Percentiles rank a stretch among this genome's conserved stretches.
These are phyloP conservation scores for Globisporangium barbulae DNA, from an alignment of 352 stramenopile species.

Conservation along the genomic window DNA sequence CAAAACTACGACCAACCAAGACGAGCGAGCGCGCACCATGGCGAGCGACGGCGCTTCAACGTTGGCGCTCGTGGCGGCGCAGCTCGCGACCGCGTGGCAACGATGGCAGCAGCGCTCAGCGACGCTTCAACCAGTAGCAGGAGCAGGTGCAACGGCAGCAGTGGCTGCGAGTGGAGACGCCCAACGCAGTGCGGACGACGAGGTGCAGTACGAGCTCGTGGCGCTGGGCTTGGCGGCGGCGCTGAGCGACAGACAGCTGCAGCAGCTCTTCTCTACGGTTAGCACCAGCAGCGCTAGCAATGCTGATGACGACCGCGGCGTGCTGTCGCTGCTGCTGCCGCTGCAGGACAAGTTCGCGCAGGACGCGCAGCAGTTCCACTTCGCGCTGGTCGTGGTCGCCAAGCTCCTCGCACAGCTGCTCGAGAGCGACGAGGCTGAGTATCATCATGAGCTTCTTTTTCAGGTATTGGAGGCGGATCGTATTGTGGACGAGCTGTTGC, in stretches of 20 bases:
- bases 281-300: not conserved
- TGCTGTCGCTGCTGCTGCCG: constrained; percentile 37
- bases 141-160: not conserved
- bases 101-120: constrained; percentile 13
- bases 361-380: constrained; percentile 30
- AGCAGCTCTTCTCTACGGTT: constrained; percentile 21
- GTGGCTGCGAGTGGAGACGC: not conserved
- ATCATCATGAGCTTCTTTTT: not conserved
- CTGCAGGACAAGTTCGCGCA: constrained; percentile 21
- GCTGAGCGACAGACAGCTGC: constrained; percentile 23
- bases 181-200: constrained; percentile 20
- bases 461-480: not conserved
- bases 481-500: constrained; percentile 25
- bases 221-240: constrained; percentile 29
- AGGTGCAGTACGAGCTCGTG: constrained; percentile 57
- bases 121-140: not conserved
- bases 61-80: constrained; percentile 9
- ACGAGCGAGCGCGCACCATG: not conserved
- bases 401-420: constrained; percentile 29
- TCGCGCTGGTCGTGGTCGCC: constrained; percentile 31
- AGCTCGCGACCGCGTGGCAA: constrained; percentile 14
- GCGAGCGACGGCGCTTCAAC: not conserved
- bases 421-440: constrained; percentile 8
- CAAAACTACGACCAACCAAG: not conserved
- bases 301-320: not conserved